Evolutionary conservation across 371 early-diverging fungal species (phyloP).

Genomic region (Apophysomyces elegans): DNA sequence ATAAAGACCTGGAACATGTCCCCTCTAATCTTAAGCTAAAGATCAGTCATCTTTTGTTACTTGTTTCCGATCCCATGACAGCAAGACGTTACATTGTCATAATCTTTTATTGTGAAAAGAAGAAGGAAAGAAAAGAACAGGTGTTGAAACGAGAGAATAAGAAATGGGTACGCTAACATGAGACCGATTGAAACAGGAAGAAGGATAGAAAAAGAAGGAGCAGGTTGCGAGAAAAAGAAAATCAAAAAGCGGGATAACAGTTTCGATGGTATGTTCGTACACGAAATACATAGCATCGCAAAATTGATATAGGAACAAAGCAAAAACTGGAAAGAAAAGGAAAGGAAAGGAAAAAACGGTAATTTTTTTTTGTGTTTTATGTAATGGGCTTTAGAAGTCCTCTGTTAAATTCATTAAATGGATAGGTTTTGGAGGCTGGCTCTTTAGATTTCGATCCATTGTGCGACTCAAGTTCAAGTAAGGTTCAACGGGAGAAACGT

Average conservation of each 20-base stretch:
- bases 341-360: constrained; percentile 4
- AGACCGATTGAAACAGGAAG: neutral
- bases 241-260: neutral
- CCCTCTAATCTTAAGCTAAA: too few relatives aligned
- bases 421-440: constrained; percentile 35
- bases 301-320: too few relatives aligned
- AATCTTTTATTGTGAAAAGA: neutral
- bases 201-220: neutral
- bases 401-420: constrained; percentile 39
- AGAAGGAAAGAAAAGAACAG: neutral
- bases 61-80: neutral
- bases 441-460: constrained; percentile 19
- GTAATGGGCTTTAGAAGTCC: constrained; percentile 28
- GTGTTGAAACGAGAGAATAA: neutral
- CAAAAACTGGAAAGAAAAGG: neutral
- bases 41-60: too few relatives aligned
- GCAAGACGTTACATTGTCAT: too few relatives aligned
- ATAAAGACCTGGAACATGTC: too few relatives aligned
- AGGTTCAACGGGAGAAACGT: constrained; percentile 14
- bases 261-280: neutral
- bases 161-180: constrained; percentile 4
- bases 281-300: constrained; percentile 2
- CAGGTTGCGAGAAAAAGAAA: neutral
- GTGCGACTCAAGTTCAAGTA: constrained; percentile 11
- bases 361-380: neutral